Evolutionary conservation across 2,329 filamentous ascomycete species (phyloP), one percentile per base, ranked within the genome.

Genomic region (Colletotrichum karsti): DNA sequence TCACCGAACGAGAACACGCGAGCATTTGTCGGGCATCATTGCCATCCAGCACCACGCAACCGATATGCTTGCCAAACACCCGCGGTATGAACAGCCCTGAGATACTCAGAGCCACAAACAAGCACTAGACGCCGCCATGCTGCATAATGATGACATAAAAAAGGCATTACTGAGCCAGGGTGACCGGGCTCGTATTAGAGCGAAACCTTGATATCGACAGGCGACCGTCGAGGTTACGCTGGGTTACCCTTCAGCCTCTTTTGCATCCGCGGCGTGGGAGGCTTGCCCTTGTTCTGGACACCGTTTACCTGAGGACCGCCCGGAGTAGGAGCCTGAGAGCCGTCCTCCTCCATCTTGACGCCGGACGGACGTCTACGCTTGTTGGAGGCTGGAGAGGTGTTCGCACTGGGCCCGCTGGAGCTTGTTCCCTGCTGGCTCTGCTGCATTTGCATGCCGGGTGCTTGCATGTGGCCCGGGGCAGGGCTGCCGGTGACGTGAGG

Each of bases 401-500:
- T 92, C 63, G 90, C 89, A 74, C 89, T 91, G 7, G 89, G 88
- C 2, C 88, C 90, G 75, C 87, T 89, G 9, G 89, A 91, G 76
- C 82, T 88, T 33, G 89, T 90, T 41, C 90, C 90, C 75, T 92
- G 90, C 76, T 91, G 90, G 75, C 89, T 91, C 70, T 88, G 87
- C 75, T 92, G 89, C 68, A 89, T 81, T 76, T 90, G 88, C 90
- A 92, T 92, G 69, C 84, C 83, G 22, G 89, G 89, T 57, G 89
- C 88, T 76, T 90, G 88, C 84, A 91, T 90, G 58, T 86, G 83
- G 15, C 86, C 88, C 13, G 87, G 85, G 18, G 88, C 88, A 8
- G 90, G 90, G 75, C 88, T 91, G 60, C 87, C 85, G 46, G 86
- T 79, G 63, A 83, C 73, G 60, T 89, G 88, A 56, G 89, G 89